Base-by-base conservation (phyloP, 805 yeast species). In the Isabelozyma pseudorhagii region DNA sequence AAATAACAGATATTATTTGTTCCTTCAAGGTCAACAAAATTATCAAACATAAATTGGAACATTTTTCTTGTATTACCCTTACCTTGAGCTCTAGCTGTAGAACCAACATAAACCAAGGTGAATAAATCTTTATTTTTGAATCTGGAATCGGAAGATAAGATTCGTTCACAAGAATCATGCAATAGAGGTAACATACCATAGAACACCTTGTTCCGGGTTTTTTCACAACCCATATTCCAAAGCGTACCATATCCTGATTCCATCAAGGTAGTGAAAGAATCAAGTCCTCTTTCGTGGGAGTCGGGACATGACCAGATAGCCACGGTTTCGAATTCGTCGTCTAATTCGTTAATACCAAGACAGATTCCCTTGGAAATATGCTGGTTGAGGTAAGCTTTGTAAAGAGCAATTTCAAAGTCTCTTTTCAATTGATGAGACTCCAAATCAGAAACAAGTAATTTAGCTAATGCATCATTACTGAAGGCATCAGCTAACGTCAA, bases 231-330 rank as follows among this genome's bases (percentile, higher is more conserved):
- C 50, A 73, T 54, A 65, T 80, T 73, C 64, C 83, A 82, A 36
- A 81, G 67, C 57, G 71, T 67, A 28, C 75, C 78, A 64, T 75
- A 81, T 5, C 84, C 85, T 8, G 83, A 68, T 53, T 77, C 72
- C 67, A 80, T 71, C 53, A 81, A 61, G 18, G 77, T 78, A 40
- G 72, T 53, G 58, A 75, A 78, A 45, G 74, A 67, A 46, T 80
- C 81, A 43, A 78, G 59, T 3, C 78, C 77, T 8, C 67, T 71
- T 6, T 59, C 62, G 4, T 56, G 58, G 8, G 76, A 70, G 10
- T 69, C 73, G 5, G 85, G 84, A 28, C 66, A 67, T 10, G 80
- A 67, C 83, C 84, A 81, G 21, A 80, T 60, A 5, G 81, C 77
- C 31, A 81, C 84, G 7, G 84, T 75, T 64, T 81, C 84, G 60